phyloP scores from a whole-genome alignment of 805 yeast species.

The Starmerella potacharoeniae region DNA sequence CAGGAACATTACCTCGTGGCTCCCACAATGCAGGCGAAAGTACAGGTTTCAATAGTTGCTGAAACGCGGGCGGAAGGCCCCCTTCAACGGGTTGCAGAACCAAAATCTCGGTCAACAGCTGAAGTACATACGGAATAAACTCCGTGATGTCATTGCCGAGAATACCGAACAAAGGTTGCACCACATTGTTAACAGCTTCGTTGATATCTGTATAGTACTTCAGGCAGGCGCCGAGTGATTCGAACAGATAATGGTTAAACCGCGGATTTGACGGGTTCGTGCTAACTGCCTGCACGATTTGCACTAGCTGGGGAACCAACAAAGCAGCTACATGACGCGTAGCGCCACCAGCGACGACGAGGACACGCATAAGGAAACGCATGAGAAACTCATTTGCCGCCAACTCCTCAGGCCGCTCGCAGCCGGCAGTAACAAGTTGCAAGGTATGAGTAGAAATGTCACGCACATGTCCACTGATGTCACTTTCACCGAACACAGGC shows the following conservation, averaged over 20 bases:
- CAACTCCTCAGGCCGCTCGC: constrained; percentile 69
- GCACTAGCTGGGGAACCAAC: constrained; percentile 55
- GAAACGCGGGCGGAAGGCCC: constrained; percentile 53
- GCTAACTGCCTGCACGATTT: constrained; percentile 57
- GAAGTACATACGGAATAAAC: constrained; percentile 86
- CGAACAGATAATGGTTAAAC: constrained; percentile 84
- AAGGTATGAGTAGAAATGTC: constrained; percentile 58
- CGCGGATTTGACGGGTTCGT: constrained; percentile 93
- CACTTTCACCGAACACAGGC: constrained; percentile 59
- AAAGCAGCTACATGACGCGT: constrained; percentile 25
- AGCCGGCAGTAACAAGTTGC: constrained; percentile 47
- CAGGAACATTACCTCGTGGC: constrained; percentile 83
- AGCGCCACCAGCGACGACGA: constrained; percentile 54
- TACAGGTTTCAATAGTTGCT: constrained; percentile 63
- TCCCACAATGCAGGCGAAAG: constrained; percentile 93
- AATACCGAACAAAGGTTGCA: constrained; percentile 57
- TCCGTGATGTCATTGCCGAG: constrained; percentile 83
- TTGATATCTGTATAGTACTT: constrained; percentile 33
- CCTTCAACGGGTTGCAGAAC: constrained; percentile 35
- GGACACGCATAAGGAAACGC: constrained; percentile 76
- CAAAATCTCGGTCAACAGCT: constrained; percentile 68
- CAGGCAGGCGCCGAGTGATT: constrained; percentile 67
- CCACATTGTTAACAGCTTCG: constrained; percentile 38
- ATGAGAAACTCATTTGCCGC: constrained; percentile 92
- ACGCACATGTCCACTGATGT: constrained; percentile 49